Base-by-base conservation (phyloP, 1,284 basidiomycete species). In the Ceratobasidium sp. region DNA sequence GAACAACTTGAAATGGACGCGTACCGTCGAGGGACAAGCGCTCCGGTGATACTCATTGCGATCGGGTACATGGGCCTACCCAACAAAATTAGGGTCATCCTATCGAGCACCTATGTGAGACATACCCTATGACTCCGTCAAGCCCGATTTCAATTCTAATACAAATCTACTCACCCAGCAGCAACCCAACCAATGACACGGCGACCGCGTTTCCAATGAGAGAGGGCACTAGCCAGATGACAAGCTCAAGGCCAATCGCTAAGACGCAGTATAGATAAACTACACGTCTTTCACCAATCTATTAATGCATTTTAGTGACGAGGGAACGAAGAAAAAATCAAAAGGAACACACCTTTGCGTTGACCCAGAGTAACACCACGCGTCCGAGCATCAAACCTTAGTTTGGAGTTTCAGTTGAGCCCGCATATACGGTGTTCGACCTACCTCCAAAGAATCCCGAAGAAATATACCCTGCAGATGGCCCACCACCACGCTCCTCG, bases 381-480 rank as follows among this genome's bases (percentile, higher is more conserved):
- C 77, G 73, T 13, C 77, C 77, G 10, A 77, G 20, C 27, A 73
- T 77, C 29, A 78, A 62, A 35, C 77, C 76, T 68, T 31, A 12
- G 3, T 17, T 35, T n/a, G 3, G 20, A 8, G 2, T 20, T 8
- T 20, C n/a, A 35, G 3, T 35, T 3, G 38, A 40, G 8, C 31
- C 12, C 17, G 27, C 22, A 2, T 3, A 5, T 15, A 25, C 27
- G 40, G 4, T 29, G 29, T 34, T n/a, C 3, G n/a, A 50, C 62
- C n/a, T 27, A 65, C 62, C 62, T 3, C 62, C 62, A 22, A 65
- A 65, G 50, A 65, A 65, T 20, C 62, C 50, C 12, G 43, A 12
- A 17, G 79, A 79, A 50, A 80, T 78, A 68, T 79, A 80, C 0
- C 79, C 78, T 13, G 78, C 73, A 43, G 70, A 77, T 1, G 78